A percentile compares a stretch with the other conserved stretches of the same genome.
Evolutionary conservation across 1,139 yeast genomes (phyloP).

Genomic region (Martiniozyma asiatica): DNA sequence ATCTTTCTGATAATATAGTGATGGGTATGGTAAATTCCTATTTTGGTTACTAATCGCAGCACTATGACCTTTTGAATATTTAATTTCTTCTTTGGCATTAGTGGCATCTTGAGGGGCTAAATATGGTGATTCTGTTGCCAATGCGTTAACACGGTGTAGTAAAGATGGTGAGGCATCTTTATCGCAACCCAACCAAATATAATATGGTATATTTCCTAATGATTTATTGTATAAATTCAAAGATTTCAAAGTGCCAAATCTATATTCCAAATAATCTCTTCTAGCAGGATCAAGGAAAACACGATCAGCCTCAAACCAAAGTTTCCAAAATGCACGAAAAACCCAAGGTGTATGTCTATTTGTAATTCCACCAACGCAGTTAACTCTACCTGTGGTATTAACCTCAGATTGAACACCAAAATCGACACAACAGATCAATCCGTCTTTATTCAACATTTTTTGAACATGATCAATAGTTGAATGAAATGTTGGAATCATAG

Average conservation of each 20-base stretch:
- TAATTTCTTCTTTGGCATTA: conserved; percentile 20
- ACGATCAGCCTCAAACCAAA: conserved; percentile 80
- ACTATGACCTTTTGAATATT: conserved; percentile 58
- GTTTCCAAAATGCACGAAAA: conserved; percentile 69
- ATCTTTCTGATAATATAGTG: conserved; percentile 64
- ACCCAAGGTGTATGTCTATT: conserved; percentile 69
- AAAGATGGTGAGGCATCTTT: conserved; percentile 49
- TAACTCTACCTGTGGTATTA: conserved; percentile 55
- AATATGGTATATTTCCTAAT: conserved; percentile 68
- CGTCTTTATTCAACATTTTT: conserved; percentile 35
- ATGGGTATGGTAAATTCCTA: conserved; percentile 65
- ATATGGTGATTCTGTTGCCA: conserved; percentile 74
- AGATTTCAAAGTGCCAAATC: conserved; percentile 69
- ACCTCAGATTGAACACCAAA: conserved; percentile 66
- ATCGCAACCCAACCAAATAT: conserved; percentile 75
- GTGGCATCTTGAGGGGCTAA: conserved; percentile 41
- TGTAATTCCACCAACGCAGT: conserved; percentile 62
- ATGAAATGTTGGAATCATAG: conserved; percentile 78
- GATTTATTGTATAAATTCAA: conserved; percentile 50
- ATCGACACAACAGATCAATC: conserved; percentile 63
- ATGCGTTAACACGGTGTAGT: conserved; percentile 52
- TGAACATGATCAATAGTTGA: conserved; percentile 67
- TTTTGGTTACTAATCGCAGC: conserved; percentile 55
- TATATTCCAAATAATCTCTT: conserved; percentile 72
- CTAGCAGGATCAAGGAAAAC: conserved; percentile 71